Conservation (phyloP, 176 grass and related monocot genomes). For the Rhipidocladum racemiflorum region DNA sequence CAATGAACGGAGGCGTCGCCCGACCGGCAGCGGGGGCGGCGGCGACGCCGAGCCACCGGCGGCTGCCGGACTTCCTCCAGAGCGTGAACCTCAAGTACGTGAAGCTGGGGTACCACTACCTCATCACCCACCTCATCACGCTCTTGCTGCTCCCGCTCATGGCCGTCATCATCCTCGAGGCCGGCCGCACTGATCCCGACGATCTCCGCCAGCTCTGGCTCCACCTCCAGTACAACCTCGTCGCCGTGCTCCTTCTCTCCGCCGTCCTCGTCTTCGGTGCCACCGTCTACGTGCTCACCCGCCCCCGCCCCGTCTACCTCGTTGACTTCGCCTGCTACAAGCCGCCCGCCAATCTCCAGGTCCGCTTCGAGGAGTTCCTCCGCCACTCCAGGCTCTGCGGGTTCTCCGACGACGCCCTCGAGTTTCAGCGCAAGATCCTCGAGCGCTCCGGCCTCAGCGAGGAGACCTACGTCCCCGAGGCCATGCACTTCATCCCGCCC, state of each 20-base stretch:
- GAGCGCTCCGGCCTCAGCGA: conserved; percentile 93
- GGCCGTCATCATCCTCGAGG: conserved; percentile 84
- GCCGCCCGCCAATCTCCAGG: conserved; percentile 52
- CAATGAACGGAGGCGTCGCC: conserved; percentile 39
- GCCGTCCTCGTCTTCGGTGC: conserved; percentile 80
- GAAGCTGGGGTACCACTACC: conserved; percentile 92
- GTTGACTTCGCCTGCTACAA: conserved; percentile 87
- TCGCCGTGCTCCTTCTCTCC: conserved; percentile 77
- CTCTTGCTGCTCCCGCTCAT: conserved; percentile 75
- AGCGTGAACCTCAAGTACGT: conserved; percentile 99
- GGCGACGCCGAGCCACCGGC: conserved; percentile 43
- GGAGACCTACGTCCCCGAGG: conserved; percentile 74
- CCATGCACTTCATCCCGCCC: conserved; percentile 62
- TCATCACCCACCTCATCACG: conserved; percentile 88
- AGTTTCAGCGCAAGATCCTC: conserved; percentile 94
- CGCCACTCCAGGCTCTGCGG: conserved; percentile 62
- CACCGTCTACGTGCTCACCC: conserved; percentile 76
- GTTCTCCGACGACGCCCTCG: conserved; percentile 58
- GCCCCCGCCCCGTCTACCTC: conserved; percentile 73
- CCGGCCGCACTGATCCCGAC: conserved; percentile 72
- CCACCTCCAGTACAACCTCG: conserved; percentile 92
- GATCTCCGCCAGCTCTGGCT: conserved; percentile 77
- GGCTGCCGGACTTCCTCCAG: conserved; percentile 96
- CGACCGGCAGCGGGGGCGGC: conserved; percentile 5
- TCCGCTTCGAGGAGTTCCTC: conserved; percentile 58